Conservation (phyloP, 75 land plant species). For the Pinus albicaulis region DNA sequence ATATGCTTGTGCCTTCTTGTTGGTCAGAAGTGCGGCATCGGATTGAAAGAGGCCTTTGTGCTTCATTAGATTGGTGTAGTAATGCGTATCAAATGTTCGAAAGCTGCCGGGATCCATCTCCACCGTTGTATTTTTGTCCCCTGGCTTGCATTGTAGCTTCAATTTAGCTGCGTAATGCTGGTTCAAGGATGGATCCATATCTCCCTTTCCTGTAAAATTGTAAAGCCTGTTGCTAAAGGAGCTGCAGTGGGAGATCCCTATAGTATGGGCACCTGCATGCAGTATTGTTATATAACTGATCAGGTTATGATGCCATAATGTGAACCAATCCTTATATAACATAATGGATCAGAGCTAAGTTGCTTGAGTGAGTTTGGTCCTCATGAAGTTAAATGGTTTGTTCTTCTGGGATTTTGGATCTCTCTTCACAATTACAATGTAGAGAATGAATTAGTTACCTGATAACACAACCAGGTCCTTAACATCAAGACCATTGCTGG, state of each 20-base stretch:
- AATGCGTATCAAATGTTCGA: slow-evolving; percentile 8
- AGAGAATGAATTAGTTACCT: slow-evolving; percentile 17
- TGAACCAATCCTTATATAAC: no score
- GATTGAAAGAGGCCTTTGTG: slow-evolving; percentile 14
- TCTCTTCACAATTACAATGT: no score
- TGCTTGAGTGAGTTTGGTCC: no score
- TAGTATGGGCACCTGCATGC: slow-evolving; percentile 26
- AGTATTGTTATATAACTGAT: not conserved
- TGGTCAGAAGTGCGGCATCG: slow-evolving; percentile 14
- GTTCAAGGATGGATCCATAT: slow-evolving; percentile 22
- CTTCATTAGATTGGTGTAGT: slow-evolving; percentile 5
- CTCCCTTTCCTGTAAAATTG: slow-evolving; percentile 31
- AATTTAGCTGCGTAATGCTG: slow-evolving; percentile 8
- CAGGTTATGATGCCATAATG: no score
- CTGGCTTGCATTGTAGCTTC: slow-evolving; percentile 8
- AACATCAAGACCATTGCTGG: slow-evolving; percentile 29
- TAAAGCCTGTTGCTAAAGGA: slow-evolving; percentile 23
- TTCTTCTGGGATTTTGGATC: no score
- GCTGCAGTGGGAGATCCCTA: slow-evolving; percentile 15
- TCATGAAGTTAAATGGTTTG: no score
- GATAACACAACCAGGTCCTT: slow-evolving; percentile 50
- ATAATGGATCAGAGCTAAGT: no score
- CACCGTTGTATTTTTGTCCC: not conserved
- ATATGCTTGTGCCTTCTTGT: not conserved
- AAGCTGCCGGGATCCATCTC: slow-evolving; percentile 13